Percentiles rank a stretch among this genome's conserved stretches.
These are phyloP conservation scores for Tuber umbilicatum DNA, from an alignment of 495 filamentous ascomycete species.

Conservation along the genomic window DNA sequence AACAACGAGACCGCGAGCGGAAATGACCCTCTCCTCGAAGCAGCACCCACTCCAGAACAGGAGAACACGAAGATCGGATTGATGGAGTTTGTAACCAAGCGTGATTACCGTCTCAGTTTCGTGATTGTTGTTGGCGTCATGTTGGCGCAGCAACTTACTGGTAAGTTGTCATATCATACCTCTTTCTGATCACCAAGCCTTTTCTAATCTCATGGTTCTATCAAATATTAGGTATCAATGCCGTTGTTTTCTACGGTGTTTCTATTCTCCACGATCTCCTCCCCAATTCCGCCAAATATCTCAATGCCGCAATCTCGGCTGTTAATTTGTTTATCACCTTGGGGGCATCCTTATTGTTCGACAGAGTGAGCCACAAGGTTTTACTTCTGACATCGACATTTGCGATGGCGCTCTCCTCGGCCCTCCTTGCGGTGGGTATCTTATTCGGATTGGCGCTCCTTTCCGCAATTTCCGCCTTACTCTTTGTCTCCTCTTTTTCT, in stretches of 20 bases:
- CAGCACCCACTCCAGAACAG: neutral
- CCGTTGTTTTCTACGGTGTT: too few species aligned
- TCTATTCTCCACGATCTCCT: slow-evolving; percentile 71
- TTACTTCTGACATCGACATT: slow-evolving; percentile 72
- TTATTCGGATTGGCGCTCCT: slow-evolving; percentile 59
- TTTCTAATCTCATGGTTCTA: neutral
- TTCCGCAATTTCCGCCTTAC: slow-evolving; percentile 69
- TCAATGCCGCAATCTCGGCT: slow-evolving; percentile 77
- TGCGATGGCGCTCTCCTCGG: slow-evolving; percentile 70
- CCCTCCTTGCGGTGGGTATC: slow-evolving; percentile 71
- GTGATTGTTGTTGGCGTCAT: slow-evolving; percentile 83
- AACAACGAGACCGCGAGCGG: slow-evolving; percentile 34
- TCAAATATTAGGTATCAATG: slow-evolving; percentile 72
- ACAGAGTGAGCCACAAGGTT: slow-evolving; percentile 75
- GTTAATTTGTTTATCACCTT: slow-evolving; percentile 81
- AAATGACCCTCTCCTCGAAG: slow-evolving; percentile 48
- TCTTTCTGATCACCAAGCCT: neutral
- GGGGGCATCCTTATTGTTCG: slow-evolving; percentile 71
- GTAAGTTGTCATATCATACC: neutral
- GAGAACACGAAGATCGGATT: slow-evolving; percentile 19
- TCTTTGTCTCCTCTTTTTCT: slow-evolving; percentile 83
- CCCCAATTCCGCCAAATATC: slow-evolving; percentile 64
- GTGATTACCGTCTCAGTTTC: slow-evolving; percentile 64
- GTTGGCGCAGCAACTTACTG: slow-evolving; percentile 84
- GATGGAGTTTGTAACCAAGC: slow-evolving; percentile 24